phyloP scores from a whole-genome alignment of 1,139 yeast genomes.

The Yamadazyma diospyri region DNA sequence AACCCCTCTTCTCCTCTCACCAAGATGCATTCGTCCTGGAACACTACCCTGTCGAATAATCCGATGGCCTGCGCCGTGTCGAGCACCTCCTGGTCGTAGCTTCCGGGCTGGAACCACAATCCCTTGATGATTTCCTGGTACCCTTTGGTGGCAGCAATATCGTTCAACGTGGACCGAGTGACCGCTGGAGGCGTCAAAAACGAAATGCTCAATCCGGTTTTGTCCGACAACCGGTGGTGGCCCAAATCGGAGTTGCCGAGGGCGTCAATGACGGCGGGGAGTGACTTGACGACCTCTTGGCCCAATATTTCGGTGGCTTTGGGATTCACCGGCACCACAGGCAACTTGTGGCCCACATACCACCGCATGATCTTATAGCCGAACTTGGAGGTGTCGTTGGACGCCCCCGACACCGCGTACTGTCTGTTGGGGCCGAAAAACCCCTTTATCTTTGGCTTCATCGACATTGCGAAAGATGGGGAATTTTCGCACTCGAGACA shows the following conservation, averaged over 20 bases:
- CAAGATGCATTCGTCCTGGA: conserved; percentile 65
- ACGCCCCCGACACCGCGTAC: conserved; percentile 75
- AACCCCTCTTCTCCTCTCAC: conserved; percentile 65
- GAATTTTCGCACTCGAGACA: background rate
- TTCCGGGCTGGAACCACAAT: conserved; percentile 84
- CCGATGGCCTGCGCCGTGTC: conserved; percentile 37
- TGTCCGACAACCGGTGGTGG: conserved; percentile 22
- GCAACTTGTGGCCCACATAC: conserved; percentile 57
- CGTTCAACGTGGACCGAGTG: conserved; percentile 46
- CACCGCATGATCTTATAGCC: conserved; percentile 70
- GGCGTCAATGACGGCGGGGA: conserved; percentile 32
- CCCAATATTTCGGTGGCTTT: conserved; percentile 46
- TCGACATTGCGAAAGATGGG: conserved; percentile 25
- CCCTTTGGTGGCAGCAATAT: conserved; percentile 30
- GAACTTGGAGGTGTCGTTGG: conserved; percentile 59
- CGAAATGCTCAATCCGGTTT: conserved; percentile 51
- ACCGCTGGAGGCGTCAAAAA: conserved; percentile 74
- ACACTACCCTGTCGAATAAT: conserved; percentile 44
- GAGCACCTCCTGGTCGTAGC: conserved; percentile 56
- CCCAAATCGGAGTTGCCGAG: conserved; percentile 23
- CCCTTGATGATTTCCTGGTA: conserved; percentile 43
- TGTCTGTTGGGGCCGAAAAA: conserved; percentile 52
- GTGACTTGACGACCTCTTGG: conserved; percentile 33
- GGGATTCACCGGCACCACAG: conserved; percentile 69
- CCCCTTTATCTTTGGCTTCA: conserved; percentile 35